Percentiles rank a stretch among this genome's conserved stretches.
Conservation (phyloP, 306 rosid species). For the Cucumis hystrix region DNA sequence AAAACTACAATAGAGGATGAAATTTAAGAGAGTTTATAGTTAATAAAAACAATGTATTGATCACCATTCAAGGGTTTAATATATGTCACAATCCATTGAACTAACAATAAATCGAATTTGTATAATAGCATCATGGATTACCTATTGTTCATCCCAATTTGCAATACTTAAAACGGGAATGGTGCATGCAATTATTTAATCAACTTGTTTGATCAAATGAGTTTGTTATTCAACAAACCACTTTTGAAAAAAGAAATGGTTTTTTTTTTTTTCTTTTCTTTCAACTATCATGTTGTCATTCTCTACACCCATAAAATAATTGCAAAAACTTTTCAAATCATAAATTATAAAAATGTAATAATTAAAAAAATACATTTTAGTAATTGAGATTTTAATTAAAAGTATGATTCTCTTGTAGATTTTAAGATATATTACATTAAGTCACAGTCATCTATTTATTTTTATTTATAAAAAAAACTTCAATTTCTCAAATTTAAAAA, state of each 20-base stretch:
- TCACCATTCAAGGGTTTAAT: too few species aligned
- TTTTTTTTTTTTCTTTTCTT: background rate
- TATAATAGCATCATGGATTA: background rate
- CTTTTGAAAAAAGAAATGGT: background rate
- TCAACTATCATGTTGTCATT: background rate
- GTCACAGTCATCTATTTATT: too few species aligned
- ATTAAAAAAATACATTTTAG: background rate
- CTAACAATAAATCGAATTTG: too few species aligned
- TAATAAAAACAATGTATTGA: too few species aligned
- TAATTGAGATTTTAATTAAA: too few species aligned
- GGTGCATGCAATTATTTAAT: background rate
- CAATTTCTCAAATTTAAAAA: too few species aligned
- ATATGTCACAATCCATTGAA: too few species aligned
- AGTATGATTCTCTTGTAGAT: too few species aligned
- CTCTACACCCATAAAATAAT: background rate
- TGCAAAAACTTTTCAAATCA: background rate
- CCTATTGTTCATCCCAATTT: background rate
- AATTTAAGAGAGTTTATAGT: too few species aligned
- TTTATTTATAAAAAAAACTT: too few species aligned
- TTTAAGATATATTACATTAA: too few species aligned
- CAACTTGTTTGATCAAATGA: background rate
- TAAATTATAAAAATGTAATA: background rate
- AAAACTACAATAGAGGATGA: too few species aligned
- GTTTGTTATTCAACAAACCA: background rate
- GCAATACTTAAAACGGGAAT: background rate